These are phyloP conservation scores for Septoria petroselini DNA, from an alignment of 2,329 filamentous ascomycete species.

Conservation along the genomic window DNA sequence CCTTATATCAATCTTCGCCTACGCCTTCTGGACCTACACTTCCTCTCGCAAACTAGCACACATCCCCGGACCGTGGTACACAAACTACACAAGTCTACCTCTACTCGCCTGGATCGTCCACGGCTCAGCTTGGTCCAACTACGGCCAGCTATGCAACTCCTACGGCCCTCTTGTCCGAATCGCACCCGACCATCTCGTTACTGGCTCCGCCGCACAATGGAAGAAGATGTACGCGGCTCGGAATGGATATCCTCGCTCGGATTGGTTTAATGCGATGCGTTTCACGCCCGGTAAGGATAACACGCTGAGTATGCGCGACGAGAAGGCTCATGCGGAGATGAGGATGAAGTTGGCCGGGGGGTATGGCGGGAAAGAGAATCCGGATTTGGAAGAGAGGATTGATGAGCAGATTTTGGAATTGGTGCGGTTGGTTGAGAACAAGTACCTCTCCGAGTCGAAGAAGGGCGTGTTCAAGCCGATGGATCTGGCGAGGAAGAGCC, in stretches of 20 bases:
- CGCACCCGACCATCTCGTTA: conserved; percentile 12
- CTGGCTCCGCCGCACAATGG: conserved; percentile 11
- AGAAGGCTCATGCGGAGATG: conserved; percentile 9
- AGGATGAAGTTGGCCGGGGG: conserved; percentile 13
- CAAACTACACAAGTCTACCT: conserved; percentile 5
- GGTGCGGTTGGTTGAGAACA: conserved; percentile 12
- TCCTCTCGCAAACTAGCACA: conserved; percentile 2
- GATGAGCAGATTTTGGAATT: conserved; percentile 12
- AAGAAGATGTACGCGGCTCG: conserved; percentile 14
- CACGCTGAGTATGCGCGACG: conserved; percentile 9
- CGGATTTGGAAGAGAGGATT: conserved; percentile 5
- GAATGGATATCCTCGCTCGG: conserved; percentile 8
- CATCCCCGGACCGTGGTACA: conserved; percentile 13
- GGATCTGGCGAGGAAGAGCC: conserved; percentile 14
- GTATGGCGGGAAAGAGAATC: conserved; percentile 17
- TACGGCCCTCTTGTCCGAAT: conserved; percentile 13
- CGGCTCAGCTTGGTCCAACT: conserved; percentile 10
- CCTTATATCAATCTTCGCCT: background rate
- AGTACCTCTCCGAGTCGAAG: conserved; percentile 6
- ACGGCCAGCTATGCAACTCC: conserved; percentile 2
- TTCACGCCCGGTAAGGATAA: conserved; percentile 15
- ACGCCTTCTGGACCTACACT: conserved; percentile 2
- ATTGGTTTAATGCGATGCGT: conserved; percentile 17
- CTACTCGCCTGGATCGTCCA: conserved; percentile 11
- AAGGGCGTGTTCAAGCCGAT: conserved; percentile 4